These are phyloP conservation scores for Agroathelia rolfsii DNA, from an alignment of 1,284 basidiomycete species.

Conservation along the genomic window DNA sequence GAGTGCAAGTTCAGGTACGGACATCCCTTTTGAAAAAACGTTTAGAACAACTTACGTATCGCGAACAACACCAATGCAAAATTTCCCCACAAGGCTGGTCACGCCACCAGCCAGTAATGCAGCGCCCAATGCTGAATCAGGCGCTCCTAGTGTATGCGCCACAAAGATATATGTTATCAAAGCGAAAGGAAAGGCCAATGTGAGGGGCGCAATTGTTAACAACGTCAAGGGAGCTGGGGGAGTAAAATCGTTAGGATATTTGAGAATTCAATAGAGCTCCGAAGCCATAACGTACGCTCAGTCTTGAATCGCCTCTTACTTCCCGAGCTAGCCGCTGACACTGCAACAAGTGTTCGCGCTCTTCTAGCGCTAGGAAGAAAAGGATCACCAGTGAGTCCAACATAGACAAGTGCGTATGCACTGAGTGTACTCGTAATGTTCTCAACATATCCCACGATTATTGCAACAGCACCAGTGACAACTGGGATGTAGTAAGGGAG, in stretches of 20 bases:
- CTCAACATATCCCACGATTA: constrained; percentile 48
- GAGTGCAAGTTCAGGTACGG: constrained; percentile 4
- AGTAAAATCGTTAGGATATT: constrained; percentile 4
- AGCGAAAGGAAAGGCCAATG: constrained; percentile 72
- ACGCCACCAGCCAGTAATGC: constrained; percentile 71
- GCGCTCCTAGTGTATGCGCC: constrained; percentile 72
- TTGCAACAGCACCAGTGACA: constrained; percentile 27
- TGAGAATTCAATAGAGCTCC: constrained; percentile 3
- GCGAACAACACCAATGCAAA: constrained; percentile 73
- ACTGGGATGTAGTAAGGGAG: constrained; percentile 46
- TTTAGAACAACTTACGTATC: constrained; percentile 47
- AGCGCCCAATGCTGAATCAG: constrained; percentile 68
- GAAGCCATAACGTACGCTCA: constrained; percentile 56
- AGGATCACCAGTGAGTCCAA: constrained; percentile 76
- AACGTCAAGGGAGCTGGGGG: constrained; percentile 55
- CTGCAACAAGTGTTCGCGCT: constrained; percentile 45
- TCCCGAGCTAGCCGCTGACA: constrained; percentile 28
- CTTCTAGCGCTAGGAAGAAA: constrained; percentile 75
- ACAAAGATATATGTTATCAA: constrained; percentile 82
- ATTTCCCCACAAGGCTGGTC: constrained; percentile 74
- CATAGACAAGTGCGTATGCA: constrained; percentile 76
- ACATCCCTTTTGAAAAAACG: neutral
- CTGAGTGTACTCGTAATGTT: constrained; percentile 66
- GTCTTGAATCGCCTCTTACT: constrained; percentile 39
- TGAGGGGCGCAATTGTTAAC: constrained; percentile 73